phyloP scores from a whole-genome alignment of 257 asterid genomes.

The Solanum corneliomulleri region DNA sequence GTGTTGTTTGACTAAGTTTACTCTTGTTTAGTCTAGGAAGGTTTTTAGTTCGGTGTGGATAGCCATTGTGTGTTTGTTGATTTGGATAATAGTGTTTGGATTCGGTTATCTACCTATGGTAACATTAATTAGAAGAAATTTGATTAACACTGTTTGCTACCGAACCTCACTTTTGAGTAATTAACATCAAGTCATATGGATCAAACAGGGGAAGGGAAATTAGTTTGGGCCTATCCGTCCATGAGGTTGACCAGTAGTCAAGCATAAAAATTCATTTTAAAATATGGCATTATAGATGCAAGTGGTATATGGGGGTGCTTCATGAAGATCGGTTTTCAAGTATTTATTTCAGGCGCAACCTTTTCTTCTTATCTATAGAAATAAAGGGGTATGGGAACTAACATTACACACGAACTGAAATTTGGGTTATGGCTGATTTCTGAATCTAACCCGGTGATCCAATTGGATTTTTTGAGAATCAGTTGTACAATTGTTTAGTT shows the following conservation, averaged over 20 bases:
- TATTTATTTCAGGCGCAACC: background rate
- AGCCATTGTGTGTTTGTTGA: background rate
- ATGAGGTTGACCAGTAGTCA: background rate
- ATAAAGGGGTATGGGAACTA: background rate
- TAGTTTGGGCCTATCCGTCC: background rate
- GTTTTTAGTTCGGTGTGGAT: background rate
- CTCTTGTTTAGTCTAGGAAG: background rate
- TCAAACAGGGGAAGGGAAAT: background rate
- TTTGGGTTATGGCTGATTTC: background rate
- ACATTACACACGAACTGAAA: background rate
- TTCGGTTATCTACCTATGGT: background rate
- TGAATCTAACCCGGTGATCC: background rate
- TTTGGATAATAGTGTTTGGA: background rate
- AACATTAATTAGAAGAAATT: background rate
- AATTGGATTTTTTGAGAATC: background rate
- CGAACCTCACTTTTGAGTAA: background rate
- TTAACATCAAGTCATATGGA: background rate
- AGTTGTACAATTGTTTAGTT: background rate
- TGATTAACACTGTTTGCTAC: background rate
- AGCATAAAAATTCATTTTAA: background rate
- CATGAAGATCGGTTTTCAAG: background rate
- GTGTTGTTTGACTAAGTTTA: background rate
- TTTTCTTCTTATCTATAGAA: background rate
- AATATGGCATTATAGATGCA: background rate
- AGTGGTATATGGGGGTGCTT: background rate